phyloP scores from a whole-genome alignment of 2,329 filamentous ascomycete species.

The Trichoderma hamatum region DNA sequence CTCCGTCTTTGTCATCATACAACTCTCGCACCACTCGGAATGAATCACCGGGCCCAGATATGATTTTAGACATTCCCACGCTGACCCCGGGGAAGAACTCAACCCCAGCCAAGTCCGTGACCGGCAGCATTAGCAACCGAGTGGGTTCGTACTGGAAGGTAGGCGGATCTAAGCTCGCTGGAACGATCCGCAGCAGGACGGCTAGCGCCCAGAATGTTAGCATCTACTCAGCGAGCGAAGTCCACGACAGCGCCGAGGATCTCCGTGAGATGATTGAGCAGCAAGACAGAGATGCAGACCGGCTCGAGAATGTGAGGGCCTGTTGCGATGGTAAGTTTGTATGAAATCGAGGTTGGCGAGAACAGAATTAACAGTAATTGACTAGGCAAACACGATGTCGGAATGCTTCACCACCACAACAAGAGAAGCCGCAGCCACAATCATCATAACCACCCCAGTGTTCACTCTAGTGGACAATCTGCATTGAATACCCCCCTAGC shows the following conservation, averaged over 20 bases:
- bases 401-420: conserved; percentile 55
- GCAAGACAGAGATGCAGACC: conserved; percentile 74
- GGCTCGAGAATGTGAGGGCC: conserved; percentile 91
- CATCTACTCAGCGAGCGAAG: conserved; percentile 64
- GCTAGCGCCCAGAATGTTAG: conserved; percentile 48
- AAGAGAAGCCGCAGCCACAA: conserved; percentile 47
- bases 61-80: conserved; percentile 58
- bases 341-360: too few species aligned
- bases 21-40: conserved; percentile 72
- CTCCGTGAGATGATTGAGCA: conserved; percentile 76
- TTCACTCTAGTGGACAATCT: conserved; percentile 36
- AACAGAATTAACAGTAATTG: background rate
- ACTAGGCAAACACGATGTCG: conserved; percentile 74
- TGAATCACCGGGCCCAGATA: conserved; percentile 59
- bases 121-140: conserved; percentile 55
- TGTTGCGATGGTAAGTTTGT: conserved; percentile 86
- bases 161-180: conserved; percentile 47
- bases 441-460: conserved; percentile 37
- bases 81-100: conserved; percentile 51
- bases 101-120: conserved; percentile 36
- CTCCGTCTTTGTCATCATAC: conserved; percentile 75
- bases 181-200: conserved; percentile 58
- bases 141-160: conserved; percentile 64
- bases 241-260: conserved; percentile 81
- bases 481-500: conserved; percentile 41